Evolutionary conservation across 2,329 filamentous ascomycete genomes (phyloP).

Genomic region (Calonectria ilicicola): DNA sequence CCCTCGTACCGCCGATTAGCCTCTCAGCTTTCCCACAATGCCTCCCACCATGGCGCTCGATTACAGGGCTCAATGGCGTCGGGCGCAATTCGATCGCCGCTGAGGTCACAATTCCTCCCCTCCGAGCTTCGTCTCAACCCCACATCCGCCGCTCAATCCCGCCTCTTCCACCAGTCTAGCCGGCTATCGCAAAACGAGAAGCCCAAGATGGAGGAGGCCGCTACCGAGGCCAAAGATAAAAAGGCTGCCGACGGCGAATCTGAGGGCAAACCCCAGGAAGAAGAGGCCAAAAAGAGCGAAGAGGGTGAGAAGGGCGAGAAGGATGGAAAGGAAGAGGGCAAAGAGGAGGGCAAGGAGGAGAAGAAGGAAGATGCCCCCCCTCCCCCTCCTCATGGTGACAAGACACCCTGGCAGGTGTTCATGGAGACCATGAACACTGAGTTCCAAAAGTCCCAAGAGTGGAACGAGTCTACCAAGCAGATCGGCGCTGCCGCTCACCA

Average conservation of each 20-base stretch:
- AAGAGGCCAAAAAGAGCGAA: constrained; percentile 57
- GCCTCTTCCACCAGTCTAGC: constrained; percentile 49
- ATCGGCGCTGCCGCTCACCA: constrained; percentile 89
- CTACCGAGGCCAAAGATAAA: constrained; percentile 56
- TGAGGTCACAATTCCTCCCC: constrained; percentile 60
- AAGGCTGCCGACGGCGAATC: constrained; percentile 51
- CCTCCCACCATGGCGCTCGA: constrained; percentile 42
- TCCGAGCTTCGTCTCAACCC: constrained; percentile 48
- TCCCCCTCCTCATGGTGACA: constrained; percentile 96
- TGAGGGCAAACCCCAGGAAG: constrained; percentile 51
- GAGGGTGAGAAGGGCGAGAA: constrained; percentile 51
- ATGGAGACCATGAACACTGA: constrained; percentile 94
- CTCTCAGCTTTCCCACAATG: constrained; percentile 48
- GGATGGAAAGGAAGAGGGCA: constrained; percentile 57
- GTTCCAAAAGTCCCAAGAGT: constrained; percentile 97
- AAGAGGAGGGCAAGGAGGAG: constrained; percentile 62
- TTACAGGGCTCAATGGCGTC: constrained; percentile 41
- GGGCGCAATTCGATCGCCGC: constrained; percentile 48
- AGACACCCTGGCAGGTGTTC: constrained; percentile 99
- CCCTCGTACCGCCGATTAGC: constrained; percentile 63
- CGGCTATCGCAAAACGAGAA: constrained; percentile 49
- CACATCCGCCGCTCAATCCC: constrained; percentile 46
- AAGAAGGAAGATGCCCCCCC: constrained; percentile 80
- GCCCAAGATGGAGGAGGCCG: constrained; percentile 45
- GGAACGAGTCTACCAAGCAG: constrained; percentile 98